A percentile compares a stretch with the other conserved stretches of the same genome.
Evolutionary conservation across 2,329 filamentous ascomycete species (phyloP).

Genomic region (Alternaria arbusti): DNA sequence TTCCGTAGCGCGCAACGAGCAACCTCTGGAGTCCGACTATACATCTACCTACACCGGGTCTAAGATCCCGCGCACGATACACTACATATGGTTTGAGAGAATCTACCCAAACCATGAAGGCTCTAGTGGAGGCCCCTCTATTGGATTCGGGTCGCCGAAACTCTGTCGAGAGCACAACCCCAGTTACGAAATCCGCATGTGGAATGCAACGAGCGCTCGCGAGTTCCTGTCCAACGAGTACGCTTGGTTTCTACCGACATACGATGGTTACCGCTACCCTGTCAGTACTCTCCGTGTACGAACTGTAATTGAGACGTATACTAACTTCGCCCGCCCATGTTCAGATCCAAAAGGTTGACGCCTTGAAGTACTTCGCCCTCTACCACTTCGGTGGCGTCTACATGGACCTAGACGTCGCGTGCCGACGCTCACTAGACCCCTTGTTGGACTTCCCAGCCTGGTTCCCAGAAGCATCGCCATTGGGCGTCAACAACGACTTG

Average conservation of each 20-base stretch:
- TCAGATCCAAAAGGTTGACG: slow-evolving; percentile 32
- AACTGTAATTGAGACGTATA: accelerated
- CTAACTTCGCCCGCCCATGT: accelerated
- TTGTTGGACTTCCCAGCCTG: slow-evolving; percentile 24
- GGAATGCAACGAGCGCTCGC: slow-evolving; percentile 23
- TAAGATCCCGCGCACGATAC: slow-evolving; percentile 18
- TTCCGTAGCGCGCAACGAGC: slow-evolving; percentile 4
- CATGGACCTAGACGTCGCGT: slow-evolving; percentile 34
- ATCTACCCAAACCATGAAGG: slow-evolving; percentile 17
- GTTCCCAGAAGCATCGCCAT: slow-evolving; percentile 26
- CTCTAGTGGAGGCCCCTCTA: slow-evolving; percentile 8
- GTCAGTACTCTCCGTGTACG: neutral
- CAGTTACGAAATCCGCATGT: slow-evolving; percentile 24
- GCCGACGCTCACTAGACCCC: slow-evolving; percentile 25
- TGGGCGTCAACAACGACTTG: slow-evolving; percentile 32
- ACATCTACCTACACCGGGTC: slow-evolving; percentile 1
- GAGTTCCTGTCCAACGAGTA: slow-evolving; percentile 22
- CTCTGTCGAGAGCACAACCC: slow-evolving; percentile 25
- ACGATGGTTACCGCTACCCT: slow-evolving; percentile 29
- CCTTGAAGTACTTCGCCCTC: slow-evolving; percentile 33
- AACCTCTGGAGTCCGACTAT: slow-evolving; percentile 17
- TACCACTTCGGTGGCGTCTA: slow-evolving; percentile 35
- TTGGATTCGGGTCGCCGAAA: slow-evolving; percentile 19
- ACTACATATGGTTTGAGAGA: slow-evolving; percentile 25
- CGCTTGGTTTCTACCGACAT: slow-evolving; percentile 27